Conservation (phyloP, 1,284 basidiomycete genomes). For the Fomitiporia mediterranea region DNA sequence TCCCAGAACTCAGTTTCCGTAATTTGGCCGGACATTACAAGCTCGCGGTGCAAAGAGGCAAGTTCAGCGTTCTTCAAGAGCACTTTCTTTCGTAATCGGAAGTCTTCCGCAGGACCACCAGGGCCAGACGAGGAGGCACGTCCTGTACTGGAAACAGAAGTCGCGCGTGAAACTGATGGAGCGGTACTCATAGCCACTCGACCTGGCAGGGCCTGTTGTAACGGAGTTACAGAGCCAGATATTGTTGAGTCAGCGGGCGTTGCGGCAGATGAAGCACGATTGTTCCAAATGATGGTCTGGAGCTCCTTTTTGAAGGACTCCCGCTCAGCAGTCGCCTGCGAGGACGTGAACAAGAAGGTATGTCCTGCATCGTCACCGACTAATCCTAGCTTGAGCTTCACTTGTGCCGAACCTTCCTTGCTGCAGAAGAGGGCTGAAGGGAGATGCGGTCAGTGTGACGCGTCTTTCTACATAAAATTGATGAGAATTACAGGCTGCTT, state of each 20-base stretch:
- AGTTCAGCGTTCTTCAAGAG: constrained; percentile 74
- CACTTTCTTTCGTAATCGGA: constrained; percentile 73
- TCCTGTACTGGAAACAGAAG: constrained; percentile 55
- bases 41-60: constrained; percentile 73
- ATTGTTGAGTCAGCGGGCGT: constrained; percentile 23
- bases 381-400: constrained; percentile 67
- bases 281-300: constrained; percentile 67
- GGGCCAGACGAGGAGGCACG: constrained; percentile 52
- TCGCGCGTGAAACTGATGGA: constrained; percentile 42
- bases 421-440: constrained; percentile 71
- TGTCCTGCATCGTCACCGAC: constrained; percentile 63
- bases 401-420: constrained; percentile 72
- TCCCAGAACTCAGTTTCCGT: constrained; percentile 95
- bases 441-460: constrained; percentile 1
- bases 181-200: neutral
- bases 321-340: constrained; percentile 61
- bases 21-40: constrained; percentile 82
- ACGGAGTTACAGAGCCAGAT: constrained; percentile 25
- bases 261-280: constrained; percentile 37
- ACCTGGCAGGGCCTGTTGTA: neutral
- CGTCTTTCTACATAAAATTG: constrained; percentile 12
- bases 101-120: constrained; percentile 58
- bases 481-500: constrained; percentile 55
- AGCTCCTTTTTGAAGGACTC: constrained; percentile 77
- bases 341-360: constrained; percentile 74